A percentile compares a stretch with the other conserved stretches of the same genome.
phyloP scores from a whole-genome alignment of 495 filamentous ascomycete species.

The Platismatia glauca region DNA sequence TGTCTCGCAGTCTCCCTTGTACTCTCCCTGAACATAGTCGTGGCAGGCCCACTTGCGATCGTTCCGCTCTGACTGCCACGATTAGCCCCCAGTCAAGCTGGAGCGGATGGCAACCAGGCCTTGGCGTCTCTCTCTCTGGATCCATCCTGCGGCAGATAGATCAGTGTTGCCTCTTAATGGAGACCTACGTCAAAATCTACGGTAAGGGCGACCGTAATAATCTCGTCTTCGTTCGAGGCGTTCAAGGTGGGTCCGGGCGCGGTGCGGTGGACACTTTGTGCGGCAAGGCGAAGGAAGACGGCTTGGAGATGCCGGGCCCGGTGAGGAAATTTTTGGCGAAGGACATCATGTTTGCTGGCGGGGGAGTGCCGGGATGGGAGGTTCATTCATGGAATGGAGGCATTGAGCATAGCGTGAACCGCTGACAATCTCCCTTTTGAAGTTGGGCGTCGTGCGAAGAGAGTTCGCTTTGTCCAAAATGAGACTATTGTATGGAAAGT shows the following conservation, averaged over 20 bases:
- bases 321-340: slow-evolving; percentile 12
- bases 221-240: background rate
- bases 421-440: too few species aligned
- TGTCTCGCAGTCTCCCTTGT: too few species aligned
- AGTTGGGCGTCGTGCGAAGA: too few species aligned
- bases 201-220: background rate
- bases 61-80: too few species aligned
- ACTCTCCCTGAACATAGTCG: too few species aligned
- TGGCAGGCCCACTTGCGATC: too few species aligned
- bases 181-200: slow-evolving; percentile 6
- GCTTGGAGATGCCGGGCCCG: background rate
- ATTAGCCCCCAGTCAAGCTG: too few species aligned
- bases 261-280: slow-evolving; percentile 2
- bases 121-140: slow-evolving; percentile 3
- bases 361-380: slow-evolving; percentile 13
- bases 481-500: too few species aligned
- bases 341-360: slow-evolving; percentile 13
- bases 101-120: too few species aligned
- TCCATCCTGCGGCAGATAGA: slow-evolving; percentile 7
- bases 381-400: background rate
- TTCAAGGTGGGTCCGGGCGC: background rate
- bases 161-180: slow-evolving; percentile 10
- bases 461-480: too few species aligned
- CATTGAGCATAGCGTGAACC: background rate
- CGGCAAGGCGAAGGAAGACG: background rate